A percentile compares a stretch with the other conserved stretches of the same genome.
Evolutionary conservation across 177 flowering plant genomes (phyloP).

Genomic region (Vitis hybrid): DNA sequence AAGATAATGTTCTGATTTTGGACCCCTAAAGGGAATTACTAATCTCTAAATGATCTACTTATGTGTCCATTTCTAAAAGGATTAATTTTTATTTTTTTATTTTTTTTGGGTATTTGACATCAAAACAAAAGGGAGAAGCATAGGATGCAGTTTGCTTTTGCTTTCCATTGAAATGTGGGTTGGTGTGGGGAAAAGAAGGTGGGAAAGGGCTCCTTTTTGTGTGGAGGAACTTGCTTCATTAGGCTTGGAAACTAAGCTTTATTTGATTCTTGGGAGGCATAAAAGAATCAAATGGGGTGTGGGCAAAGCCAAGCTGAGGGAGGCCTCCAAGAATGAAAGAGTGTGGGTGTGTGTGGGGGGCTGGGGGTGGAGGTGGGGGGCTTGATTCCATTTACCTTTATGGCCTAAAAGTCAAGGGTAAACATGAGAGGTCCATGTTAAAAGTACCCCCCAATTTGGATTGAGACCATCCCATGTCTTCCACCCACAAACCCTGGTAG

Average conservation of each 20-base stretch:
- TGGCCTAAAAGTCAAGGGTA: slow-evolving; percentile 18
- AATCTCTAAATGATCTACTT: no score
- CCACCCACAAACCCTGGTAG: neutral
- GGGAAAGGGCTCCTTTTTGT: neutral
- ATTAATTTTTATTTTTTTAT: no score
- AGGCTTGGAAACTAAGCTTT: slow-evolving; percentile 1
- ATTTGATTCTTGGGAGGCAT: neutral
- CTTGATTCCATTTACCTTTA: slow-evolving; percentile 16
- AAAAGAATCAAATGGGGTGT: neutral
- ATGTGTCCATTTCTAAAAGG: no score
- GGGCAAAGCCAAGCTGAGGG: slow-evolving; percentile 8
- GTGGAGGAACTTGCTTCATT: neutral
- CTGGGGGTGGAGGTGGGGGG: neutral
- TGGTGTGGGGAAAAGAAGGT: no score
- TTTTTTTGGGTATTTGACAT: no score
- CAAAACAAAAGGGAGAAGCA: no score
- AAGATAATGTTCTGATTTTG: no score
- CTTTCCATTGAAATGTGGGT: no score
- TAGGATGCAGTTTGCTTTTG: no score
- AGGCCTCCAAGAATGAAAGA: neutral
- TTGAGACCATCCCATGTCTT: slow-evolving; percentile 10
- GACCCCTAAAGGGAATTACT: no score
- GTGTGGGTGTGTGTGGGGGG: neutral
- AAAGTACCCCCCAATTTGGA: slow-evolving; percentile 16
- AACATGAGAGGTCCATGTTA: slow-evolving; percentile 27